Base-by-base conservation (phyloP, 2,329 filamentous ascomycete genomes). In the Sordariomycetes sp. region DNA sequence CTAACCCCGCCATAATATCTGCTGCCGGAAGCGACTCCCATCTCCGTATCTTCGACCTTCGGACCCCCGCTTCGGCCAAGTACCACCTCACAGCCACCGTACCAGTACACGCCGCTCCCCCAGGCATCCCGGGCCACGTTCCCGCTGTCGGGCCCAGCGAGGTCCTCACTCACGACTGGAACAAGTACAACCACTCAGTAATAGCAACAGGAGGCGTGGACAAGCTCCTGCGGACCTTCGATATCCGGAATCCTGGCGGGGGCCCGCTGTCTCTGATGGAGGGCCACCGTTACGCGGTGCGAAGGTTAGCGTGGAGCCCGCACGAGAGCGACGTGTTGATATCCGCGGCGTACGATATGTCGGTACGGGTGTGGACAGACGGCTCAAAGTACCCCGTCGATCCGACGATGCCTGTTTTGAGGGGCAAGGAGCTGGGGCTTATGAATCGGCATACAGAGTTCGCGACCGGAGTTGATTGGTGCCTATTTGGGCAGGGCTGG, bases 401-500 rank as follows among this genome's bases (percentile, higher is more conserved):
- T 55, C 70, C 62, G 65, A 57, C 63, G 12, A 66, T 66, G 35
- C 68, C 72, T 0, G 70, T 76, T 1, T 70, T 76, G 10, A 74
- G 84, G 48, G 90, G 89, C 1, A 76, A 79, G 25, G 86, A 96
- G 71, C 74, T 96, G 65, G 92, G 91, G 3, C 74, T 90, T 46
- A 97, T 99, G 92, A 91, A 89, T 59, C 76, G 85, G 20, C 94
- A 99, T 71, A 97, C 93, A 0, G 94, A 99, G 74, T 99, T 99
- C 66, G 91, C 88, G 11, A 96, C 91, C 3, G 94, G 94, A 8
- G 89, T 97, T 0, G 94, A 99, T 70, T 99, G 95, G 94, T 99
- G 94, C 73, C 72, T 99, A 52, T 99, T 99, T 71, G 94, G 94
- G 4, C 88, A 85, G 25, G 92, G 96, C 62, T 99, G 94, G 94